Base-by-base conservation (phyloP, 1,284 basidiomycete species). In the Gomphus bonarii region DNA sequence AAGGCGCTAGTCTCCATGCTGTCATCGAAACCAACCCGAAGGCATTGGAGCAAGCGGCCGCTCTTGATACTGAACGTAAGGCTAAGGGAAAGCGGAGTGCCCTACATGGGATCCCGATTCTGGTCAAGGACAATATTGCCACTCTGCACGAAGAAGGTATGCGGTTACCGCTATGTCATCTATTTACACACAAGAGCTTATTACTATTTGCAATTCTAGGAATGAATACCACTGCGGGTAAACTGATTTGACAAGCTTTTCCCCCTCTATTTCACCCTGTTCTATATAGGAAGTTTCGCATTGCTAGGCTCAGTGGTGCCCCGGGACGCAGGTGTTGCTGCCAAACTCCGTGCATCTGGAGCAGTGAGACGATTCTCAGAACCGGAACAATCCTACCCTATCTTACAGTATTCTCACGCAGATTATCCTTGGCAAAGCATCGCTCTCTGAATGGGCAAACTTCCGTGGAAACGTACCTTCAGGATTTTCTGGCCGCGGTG, bases 401-500 rank as follows among this genome's bases (percentile, higher is more conserved):
- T 5, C 6, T 40, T 16, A n/a, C 12, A 4, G 36, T 38, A 40
- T n/a, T 36, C 3, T 16, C 36, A 28, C 31, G 8, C 25, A 58
- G 47, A 61, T 67, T 55, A 57, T 65, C 11, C 48, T 65, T 20
- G 65, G 62, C 28, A 68, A 68, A 54, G 63, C 69, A 2, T 66
- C 65, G 48, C 60, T 68, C 58, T 65, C 62, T n/a, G 67, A 68
- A 33, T 71, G 67, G 66, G 65, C 69, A 5, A 61, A 68, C 53
- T 67, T 58, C 55, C 58, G 66, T 11, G 65, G 64, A 12, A 16
- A 48, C 14, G 50, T 58, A n/a, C 57, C 68, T 2, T 69, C 70
- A 1, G 74, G 72, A 2, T 76, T 69, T 63, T 73, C 71, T 14
- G 73, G 72, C 0, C 67, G 73, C 8, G 74, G 71, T 3, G 74